These are phyloP conservation scores for Lagerstroemia speciosa DNA, from an alignment of 345 rosid genomes.

Conservation along the genomic window DNA sequence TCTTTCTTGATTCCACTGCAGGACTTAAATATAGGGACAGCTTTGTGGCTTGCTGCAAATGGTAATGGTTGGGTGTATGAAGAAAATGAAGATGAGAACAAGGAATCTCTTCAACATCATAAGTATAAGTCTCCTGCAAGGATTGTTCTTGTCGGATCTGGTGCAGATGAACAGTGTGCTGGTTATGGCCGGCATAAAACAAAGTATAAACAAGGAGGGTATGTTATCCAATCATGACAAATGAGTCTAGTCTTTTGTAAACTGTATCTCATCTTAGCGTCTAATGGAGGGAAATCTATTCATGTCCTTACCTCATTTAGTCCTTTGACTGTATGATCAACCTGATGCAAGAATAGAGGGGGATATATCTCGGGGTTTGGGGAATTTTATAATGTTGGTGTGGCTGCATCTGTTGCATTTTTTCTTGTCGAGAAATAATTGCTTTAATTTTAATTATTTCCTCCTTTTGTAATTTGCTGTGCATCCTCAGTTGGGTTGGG, in stretches of 20 bases:
- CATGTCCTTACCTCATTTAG: background rate
- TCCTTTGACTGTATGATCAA: background rate
- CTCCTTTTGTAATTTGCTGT: background rate
- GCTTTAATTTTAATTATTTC: background rate
- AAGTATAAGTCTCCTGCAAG: constrained; percentile 61
- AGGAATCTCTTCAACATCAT: constrained; percentile 19
- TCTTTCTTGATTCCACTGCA: constrained; percentile 21
- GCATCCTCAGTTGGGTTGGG: constrained; percentile 54
- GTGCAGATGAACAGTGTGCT: constrained; percentile 99
- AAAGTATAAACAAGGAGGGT: constrained; percentile 74
- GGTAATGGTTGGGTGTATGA: constrained; percentile 75
- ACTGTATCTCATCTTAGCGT: background rate
- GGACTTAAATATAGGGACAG: constrained; percentile 94
- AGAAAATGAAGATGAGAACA: constrained; percentile 16
- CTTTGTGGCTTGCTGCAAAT: constrained; percentile 81
- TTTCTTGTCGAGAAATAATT: background rate
- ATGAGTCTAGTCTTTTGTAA: background rate
- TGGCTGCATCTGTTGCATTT: background rate
- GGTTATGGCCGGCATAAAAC: constrained; percentile 95
- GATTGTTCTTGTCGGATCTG: constrained; percentile 80
- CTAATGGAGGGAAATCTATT: background rate
- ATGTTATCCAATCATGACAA: constrained; percentile 1
- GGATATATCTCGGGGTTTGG: background rate
- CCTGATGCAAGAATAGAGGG: too few species aligned
- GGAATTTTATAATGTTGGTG: background rate